Percentiles rank a stretch among this genome's conserved stretches.
phyloP scores from a whole-genome alignment of 192 early-diverging fungal species.

The Obelidium mucronatum region DNA sequence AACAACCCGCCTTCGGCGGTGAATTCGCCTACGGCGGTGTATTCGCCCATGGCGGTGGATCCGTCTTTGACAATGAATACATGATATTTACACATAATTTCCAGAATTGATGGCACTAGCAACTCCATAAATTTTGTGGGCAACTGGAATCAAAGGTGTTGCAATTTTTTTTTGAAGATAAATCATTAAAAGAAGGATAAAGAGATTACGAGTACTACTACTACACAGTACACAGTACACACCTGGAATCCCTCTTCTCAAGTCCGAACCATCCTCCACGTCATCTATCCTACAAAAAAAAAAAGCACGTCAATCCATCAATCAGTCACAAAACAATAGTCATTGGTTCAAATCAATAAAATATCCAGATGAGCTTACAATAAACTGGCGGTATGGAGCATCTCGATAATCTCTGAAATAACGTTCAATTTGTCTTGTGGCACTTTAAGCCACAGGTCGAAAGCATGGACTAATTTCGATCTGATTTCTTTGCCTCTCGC shows the following conservation, averaged over 20 bases:
- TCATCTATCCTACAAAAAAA: slow-evolving; percentile 82
- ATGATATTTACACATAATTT: slow-evolving; percentile 96
- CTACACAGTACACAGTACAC: slow-evolving; percentile 1
- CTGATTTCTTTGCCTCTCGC: slow-evolving; percentile 95
- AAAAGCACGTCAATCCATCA: slow-evolving; percentile 3
- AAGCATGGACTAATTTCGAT: slow-evolving; percentile 89
- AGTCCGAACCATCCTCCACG: slow-evolving; percentile 90
- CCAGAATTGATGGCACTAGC: slow-evolving; percentile 95
- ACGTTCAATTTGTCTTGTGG: slow-evolving; percentile 67
- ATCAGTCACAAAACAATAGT: not conserved
- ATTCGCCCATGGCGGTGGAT: no score
- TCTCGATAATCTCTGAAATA: slow-evolving; percentile 86
- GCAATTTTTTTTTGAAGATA: not conserved
- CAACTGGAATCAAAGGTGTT: slow-evolving; percentile 56
- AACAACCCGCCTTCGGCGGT: no score
- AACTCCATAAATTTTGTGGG: slow-evolving; percentile 95
- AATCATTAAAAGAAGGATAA: not conserved
- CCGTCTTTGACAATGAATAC: no score
- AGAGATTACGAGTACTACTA: not conserved
- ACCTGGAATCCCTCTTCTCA: slow-evolving; percentile 84
- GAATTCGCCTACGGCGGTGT: no score
- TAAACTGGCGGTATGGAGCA: slow-evolving; percentile 94
- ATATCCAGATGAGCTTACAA: slow-evolving; percentile 61
- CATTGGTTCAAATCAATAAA: not conserved
- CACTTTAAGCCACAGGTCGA: slow-evolving; percentile 87